Percentiles rank a stretch among this genome's conserved stretches.
Evolutionary conservation across 176 grass and related monocot genomes (phyloP).

Genomic region (Phoenix dactylifera): DNA sequence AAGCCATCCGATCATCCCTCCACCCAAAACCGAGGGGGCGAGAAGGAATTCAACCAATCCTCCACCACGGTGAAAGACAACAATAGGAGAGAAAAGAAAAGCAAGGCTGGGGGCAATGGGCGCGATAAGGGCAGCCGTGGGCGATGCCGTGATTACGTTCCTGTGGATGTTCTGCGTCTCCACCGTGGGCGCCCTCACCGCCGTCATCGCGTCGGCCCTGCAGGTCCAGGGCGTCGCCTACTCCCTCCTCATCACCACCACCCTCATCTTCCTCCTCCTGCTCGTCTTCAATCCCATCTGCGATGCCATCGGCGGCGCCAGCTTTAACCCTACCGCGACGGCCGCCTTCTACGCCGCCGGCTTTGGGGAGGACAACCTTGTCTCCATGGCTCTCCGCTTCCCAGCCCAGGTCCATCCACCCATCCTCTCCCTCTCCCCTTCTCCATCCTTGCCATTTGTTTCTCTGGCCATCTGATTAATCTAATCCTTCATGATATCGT

Average conservation of each 20-base stretch:
- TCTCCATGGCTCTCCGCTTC: slow-evolving; percentile 63
- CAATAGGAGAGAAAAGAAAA: background rate
- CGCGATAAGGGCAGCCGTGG: slow-evolving; percentile 31
- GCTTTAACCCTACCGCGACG: slow-evolving; percentile 51
- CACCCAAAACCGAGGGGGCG: no score
- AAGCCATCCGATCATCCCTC: no score
- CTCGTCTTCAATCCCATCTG: slow-evolving; percentile 45
- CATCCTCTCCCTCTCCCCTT: no score
- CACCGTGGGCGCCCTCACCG: slow-evolving; percentile 32
- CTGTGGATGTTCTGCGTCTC: slow-evolving; percentile 54
- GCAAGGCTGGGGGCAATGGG: slow-evolving; percentile 17
- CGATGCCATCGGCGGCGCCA: slow-evolving; percentile 44
- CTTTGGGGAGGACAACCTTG: slow-evolving; percentile 25
- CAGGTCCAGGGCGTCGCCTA: slow-evolving; percentile 23
- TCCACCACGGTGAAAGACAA: no score
- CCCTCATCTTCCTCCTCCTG: slow-evolving; percentile 36
- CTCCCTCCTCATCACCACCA: slow-evolving; percentile 31
- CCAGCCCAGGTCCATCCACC: slow-evolving; percentile 43
- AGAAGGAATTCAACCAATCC: no score
- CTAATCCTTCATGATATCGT: no score
- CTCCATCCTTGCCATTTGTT: no score
- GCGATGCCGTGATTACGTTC: slow-evolving; percentile 54
- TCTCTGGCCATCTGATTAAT: no score
- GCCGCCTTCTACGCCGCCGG: slow-evolving; percentile 74
- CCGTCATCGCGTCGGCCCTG: slow-evolving; percentile 25